Percentiles rank a stretch among this genome's conserved stretches.
These are phyloP conservation scores for Naganishia albida DNA, from an alignment of 1,284 basidiomycete species.

Conservation along the genomic window DNA sequence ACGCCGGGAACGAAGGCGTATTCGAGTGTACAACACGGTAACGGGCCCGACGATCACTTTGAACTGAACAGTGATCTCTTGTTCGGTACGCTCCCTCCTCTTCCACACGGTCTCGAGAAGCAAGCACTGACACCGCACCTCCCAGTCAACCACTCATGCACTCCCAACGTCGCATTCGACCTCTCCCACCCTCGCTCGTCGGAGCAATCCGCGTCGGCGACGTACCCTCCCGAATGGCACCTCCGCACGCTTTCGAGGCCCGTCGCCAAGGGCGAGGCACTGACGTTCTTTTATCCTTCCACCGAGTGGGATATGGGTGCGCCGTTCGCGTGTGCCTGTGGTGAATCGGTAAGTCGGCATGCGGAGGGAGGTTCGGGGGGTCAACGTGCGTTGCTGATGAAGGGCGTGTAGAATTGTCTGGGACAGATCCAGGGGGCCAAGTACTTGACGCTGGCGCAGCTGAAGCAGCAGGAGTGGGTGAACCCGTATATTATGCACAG, in stretches of 20 bases:
- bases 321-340: constrained; percentile 64
- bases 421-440: constrained; percentile 55
- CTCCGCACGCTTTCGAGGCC: constrained; percentile 52
- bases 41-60: constrained; percentile 60
- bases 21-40: constrained; percentile 54
- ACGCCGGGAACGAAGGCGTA: constrained; percentile 52
- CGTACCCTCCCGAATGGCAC: constrained; percentile 54
- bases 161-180: constrained; percentile 63
- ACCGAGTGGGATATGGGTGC: constrained; percentile 73
- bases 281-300: constrained; percentile 67
- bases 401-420: constrained; percentile 49
- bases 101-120: background rate
- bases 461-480: constrained; percentile 49
- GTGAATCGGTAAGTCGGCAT: constrained; percentile 48
- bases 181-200: constrained; percentile 40
- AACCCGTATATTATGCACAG: constrained; percentile 51
- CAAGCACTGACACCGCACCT: background rate
- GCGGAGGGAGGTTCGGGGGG: background rate
- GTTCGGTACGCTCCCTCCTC: constrained; percentile 52
- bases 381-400: background rate
- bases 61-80: constrained; percentile 67
- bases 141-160: constrained; percentile 68
- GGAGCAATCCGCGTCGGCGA: background rate
- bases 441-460: constrained; percentile 45
- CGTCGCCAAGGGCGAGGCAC: constrained; percentile 55